Conservation (phyloP, 768 basidiomycete genomes). For the Boletus edulis region DNA sequence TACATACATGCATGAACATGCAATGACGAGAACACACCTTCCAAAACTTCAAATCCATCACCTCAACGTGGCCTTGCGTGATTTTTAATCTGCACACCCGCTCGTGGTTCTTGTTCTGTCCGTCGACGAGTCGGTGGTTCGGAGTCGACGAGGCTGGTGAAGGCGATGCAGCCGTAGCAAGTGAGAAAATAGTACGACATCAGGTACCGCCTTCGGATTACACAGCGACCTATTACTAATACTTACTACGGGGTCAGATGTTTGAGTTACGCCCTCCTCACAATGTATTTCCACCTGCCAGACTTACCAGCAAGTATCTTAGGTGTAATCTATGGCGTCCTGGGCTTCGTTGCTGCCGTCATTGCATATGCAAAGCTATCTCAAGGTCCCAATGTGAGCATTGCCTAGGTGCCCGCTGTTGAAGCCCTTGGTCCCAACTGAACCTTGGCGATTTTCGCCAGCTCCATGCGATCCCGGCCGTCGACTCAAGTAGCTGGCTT, state of each 20-base stretch:
- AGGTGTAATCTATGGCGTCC: background rate
- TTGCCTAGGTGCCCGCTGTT: background rate
- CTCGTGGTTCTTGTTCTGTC: too few relatives aligned
- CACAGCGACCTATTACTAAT: too few relatives aligned
- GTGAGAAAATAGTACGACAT: too few relatives aligned
- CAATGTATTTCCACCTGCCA: background rate
- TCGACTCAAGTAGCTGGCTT: background rate
- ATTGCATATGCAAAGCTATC: background rate
- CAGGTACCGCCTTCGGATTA: too few relatives aligned
- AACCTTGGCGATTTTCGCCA: background rate
- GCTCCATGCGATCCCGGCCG: background rate
- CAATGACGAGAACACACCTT: constrained; percentile 28
- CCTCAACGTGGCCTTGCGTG: too few relatives aligned
- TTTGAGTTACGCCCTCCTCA: background rate
- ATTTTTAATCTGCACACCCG: too few relatives aligned
- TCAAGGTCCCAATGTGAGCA: background rate
- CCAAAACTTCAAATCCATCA: background rate
- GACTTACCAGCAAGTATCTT: background rate
- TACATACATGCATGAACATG: constrained; percentile 91
- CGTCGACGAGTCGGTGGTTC: too few relatives aligned
- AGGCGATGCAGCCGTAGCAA: too few relatives aligned
- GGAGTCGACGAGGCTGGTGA: too few relatives aligned
- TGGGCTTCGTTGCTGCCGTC: background rate
- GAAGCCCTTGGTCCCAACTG: too few relatives aligned
- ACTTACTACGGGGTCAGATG: too few relatives aligned